These are phyloP conservation scores for Parastagonospora avenae DNA, from an alignment of 2,329 filamentous ascomycete genomes.

Conservation along the genomic window DNA sequence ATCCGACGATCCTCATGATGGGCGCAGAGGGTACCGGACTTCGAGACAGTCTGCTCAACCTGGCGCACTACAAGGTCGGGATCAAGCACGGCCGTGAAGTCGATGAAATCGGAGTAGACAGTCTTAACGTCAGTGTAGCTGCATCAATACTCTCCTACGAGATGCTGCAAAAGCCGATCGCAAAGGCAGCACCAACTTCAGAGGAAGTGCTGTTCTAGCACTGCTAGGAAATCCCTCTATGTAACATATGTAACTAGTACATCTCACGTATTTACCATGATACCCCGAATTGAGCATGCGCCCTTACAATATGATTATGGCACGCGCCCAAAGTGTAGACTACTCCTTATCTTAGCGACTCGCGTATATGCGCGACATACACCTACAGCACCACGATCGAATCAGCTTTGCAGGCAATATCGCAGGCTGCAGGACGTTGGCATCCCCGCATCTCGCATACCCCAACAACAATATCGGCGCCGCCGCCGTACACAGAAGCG, in stretches of 20 bases:
- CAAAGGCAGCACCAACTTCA: slow-evolving; percentile 7
- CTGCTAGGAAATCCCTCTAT: background rate
- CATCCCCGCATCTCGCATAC: slow-evolving; percentile 4
- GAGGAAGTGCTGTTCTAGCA: slow-evolving; percentile 31
- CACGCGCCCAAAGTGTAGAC: background rate
- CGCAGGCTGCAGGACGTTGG: slow-evolving; percentile 9
- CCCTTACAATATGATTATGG: too few species aligned
- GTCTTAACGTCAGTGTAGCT: slow-evolving; percentile 91
- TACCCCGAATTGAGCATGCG: background rate
- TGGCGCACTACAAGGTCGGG: slow-evolving; percentile 67
- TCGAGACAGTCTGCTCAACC: slow-evolving; percentile 46
- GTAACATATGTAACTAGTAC: background rate
- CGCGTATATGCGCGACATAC: slow-evolving; percentile 10
- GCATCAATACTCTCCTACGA: slow-evolving; percentile 75
- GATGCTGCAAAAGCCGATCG: slow-evolving; percentile 60
- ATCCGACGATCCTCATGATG: slow-evolving; percentile 79
- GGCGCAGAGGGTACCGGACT: slow-evolving; percentile 42
- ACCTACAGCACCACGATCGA: slow-evolving; percentile 1
- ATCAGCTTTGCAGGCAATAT: slow-evolving; percentile 5
- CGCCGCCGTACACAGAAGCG: slow-evolving; percentile 10
- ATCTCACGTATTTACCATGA: background rate
- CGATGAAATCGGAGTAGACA: slow-evolving; percentile 71
- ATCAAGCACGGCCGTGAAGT: slow-evolving; percentile 61
- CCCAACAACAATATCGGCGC: background rate
- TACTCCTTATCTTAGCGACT: slow-evolving; percentile 9